These are phyloP conservation scores for Cystobasidiaceae sp. DNA, from an alignment of 1,284 basidiomycete genomes.

Conservation along the genomic window DNA sequence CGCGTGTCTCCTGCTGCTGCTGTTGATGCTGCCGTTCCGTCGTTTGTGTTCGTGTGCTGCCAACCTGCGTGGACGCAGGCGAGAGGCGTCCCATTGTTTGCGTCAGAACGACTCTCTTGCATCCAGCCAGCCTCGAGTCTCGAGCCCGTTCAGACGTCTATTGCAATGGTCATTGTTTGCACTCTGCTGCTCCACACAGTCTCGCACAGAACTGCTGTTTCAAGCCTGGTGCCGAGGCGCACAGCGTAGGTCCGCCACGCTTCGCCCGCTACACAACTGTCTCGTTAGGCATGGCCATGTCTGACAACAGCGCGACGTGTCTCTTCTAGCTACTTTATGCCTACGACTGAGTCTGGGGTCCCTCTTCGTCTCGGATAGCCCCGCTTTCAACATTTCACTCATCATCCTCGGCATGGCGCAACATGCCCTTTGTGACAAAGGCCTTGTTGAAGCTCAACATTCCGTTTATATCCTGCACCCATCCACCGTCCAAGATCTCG, in stretches of 20 bases:
- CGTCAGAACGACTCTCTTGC: not conserved
- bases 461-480: conserved; percentile 88
- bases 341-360: too few species aligned
- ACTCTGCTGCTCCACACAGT: too few species aligned
- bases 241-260: too few species aligned
- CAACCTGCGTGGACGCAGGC: not conserved
- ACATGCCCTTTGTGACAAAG: conserved; percentile 31
- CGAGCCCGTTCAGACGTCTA: not conserved
- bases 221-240: too few species aligned
- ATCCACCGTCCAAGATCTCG: conserved; percentile 81
- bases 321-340: too few species aligned
- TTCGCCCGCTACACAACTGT: too few species aligned
- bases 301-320: too few species aligned
- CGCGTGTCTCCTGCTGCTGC: not conserved
- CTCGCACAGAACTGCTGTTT: too few species aligned
- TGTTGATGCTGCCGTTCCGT: conserved; percentile 4
- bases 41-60: not conserved
- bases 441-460: conserved; percentile 42
- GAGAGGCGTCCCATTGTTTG: conserved; percentile 6
- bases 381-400: not conserved
- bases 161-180: not conserved
- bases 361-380: too few species aligned
- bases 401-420: conserved; percentile 10
- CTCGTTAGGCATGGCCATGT: too few species aligned
- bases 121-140: too few species aligned